Evolutionary conservation across 768 basidiomycete genomes (phyloP).

Genomic region (Dentipellis fragilis): DNA sequence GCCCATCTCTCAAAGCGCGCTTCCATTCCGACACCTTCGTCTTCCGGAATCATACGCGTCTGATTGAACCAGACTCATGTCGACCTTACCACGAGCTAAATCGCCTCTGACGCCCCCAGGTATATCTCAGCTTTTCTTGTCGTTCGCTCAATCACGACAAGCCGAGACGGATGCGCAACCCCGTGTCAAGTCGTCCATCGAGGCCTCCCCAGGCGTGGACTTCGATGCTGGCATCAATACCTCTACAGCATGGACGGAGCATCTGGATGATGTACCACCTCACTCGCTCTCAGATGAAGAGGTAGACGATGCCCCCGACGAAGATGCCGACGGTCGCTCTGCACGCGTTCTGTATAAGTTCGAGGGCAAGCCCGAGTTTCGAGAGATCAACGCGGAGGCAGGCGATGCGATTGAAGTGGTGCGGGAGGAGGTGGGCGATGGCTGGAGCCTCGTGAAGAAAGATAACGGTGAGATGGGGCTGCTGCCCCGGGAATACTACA

Average conservation of each 20-base stretch:
- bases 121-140: constrained; percentile 3
- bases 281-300: constrained; percentile 49
- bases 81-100: neutral
- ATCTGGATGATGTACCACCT: constrained; percentile 30
- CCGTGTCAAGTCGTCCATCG: constrained; percentile 1
- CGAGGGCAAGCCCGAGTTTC: constrained; percentile 65
- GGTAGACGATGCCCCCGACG: constrained; percentile 23
- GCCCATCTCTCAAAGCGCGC: too few species aligned
- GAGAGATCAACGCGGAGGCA: constrained; percentile 57
- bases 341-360: constrained; percentile 69
- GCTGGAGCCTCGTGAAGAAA: constrained; percentile 68
- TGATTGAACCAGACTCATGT: neutral
- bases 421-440: constrained; percentile 63
- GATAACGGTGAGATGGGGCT: constrained; percentile 49
- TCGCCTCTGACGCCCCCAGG: constrained; percentile 10
- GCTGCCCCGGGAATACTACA: constrained; percentile 63
- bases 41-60: too few species aligned
- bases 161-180: constrained; percentile 2
- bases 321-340: constrained; percentile 29
- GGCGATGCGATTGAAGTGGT: constrained; percentile 66
- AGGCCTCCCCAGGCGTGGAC: constrained; percentile 18
- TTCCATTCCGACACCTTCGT: too few species aligned
- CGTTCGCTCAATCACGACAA: constrained; percentile 7
- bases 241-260: constrained; percentile 65
- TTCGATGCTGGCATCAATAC: constrained; percentile 76